Evolutionary conservation across 2,329 filamentous ascomycete species (phyloP).

Genomic region (Colletotrichum chlorophyti): DNA sequence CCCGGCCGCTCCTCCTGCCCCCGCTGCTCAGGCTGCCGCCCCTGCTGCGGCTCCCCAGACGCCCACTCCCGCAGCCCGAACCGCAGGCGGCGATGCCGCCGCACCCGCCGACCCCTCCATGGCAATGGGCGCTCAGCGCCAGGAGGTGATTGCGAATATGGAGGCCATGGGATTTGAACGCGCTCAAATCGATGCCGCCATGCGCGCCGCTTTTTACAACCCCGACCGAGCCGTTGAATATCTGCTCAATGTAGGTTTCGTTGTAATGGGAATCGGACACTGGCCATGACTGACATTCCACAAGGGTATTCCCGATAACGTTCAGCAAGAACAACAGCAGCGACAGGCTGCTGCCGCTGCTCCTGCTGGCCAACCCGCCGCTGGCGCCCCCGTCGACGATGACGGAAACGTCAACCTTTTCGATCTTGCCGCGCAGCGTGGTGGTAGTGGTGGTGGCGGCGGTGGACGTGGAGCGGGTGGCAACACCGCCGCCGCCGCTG

Average conservation of each 20-base stretch:
- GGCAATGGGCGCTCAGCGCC: constrained; percentile 82
- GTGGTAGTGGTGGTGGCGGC: constrained; percentile 52
- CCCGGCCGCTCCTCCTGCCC: constrained; percentile 56
- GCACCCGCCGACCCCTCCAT: constrained; percentile 78
- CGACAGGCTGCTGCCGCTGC: constrained; percentile 50
- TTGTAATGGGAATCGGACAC: not conserved
- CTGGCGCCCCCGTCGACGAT: constrained; percentile 51
- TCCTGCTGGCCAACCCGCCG: constrained; percentile 47
- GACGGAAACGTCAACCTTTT: constrained; percentile 85
- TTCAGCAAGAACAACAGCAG: constrained; percentile 73
- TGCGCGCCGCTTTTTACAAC: constrained; percentile 97
- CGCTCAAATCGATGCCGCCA: constrained; percentile 86
- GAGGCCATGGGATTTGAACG: constrained; percentile 96
- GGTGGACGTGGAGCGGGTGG: constrained; percentile 49
- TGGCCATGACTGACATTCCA: constrained; percentile 1
- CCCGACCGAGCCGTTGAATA: constrained; percentile 98
- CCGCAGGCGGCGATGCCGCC: constrained; percentile 53
- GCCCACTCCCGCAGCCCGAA: constrained; percentile 60
- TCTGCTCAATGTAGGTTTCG: constrained; percentile 75
- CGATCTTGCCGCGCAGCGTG: constrained; percentile 81
- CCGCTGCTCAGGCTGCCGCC: constrained; percentile 53
- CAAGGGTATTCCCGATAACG: constrained; percentile 88
- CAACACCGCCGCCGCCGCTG: constrained; percentile 46
- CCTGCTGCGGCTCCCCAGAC: constrained; percentile 58
- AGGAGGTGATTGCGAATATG: constrained; percentile 88